These are phyloP conservation scores for Puccinia hordei DNA, from an alignment of 1,284 basidiomycete species.

Conservation along the genomic window DNA sequence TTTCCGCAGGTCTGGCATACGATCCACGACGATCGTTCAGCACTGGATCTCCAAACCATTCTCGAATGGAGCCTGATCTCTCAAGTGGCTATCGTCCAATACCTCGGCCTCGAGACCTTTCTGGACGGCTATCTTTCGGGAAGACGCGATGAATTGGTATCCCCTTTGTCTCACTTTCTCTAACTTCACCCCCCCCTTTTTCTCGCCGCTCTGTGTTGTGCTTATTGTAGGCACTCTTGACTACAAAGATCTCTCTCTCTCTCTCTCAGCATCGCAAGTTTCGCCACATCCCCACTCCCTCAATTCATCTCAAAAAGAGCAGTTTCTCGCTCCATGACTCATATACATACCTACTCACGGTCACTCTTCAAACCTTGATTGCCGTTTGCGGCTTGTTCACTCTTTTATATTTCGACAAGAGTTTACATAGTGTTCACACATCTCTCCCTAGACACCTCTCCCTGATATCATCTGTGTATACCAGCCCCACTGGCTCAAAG, in stretches of 20 bases:
- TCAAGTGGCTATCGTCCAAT: slow-evolving; percentile 85
- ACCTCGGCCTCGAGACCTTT: slow-evolving; percentile 68
- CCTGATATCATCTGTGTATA: too few species aligned
- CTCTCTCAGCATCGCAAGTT: background rate
- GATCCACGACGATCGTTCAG: slow-evolving; percentile 77
- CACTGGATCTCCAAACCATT: slow-evolving; percentile 82
- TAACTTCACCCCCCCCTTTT: background rate
- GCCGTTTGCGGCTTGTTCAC: too few species aligned
- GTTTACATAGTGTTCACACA: too few species aligned
- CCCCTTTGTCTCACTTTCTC: background rate
- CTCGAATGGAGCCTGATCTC: slow-evolving; percentile 85
- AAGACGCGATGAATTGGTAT: slow-evolving; percentile 38
- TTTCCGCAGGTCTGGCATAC: slow-evolving; percentile 94
- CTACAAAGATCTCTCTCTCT: background rate
- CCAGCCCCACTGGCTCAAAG: too few species aligned
- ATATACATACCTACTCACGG: too few species aligned
- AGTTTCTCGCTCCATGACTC: too few species aligned
- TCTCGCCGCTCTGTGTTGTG: background rate
- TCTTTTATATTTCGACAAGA: too few species aligned
- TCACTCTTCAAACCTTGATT: too few species aligned
- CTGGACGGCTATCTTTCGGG: slow-evolving; percentile 10
- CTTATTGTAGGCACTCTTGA: background rate
- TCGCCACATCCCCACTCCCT: too few species aligned
- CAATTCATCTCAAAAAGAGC: too few species aligned
- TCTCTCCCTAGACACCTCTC: too few species aligned